Evolutionary conservation across 202 grass and related monocot genomes (phyloP).

Genomic region (Elaeis oleifera): DNA sequence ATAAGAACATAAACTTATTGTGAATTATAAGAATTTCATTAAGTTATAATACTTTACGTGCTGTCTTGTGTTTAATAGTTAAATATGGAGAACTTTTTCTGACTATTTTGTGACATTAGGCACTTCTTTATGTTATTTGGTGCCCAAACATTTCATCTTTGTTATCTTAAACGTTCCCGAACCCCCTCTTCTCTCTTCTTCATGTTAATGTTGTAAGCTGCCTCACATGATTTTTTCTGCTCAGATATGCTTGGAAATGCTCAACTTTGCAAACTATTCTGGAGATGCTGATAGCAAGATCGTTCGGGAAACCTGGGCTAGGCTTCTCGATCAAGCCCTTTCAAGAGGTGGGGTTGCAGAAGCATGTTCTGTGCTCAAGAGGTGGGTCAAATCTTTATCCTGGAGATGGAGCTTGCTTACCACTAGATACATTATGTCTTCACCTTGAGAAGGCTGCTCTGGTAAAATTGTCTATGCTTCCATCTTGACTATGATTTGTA

Average conservation of each 20-base stretch:
- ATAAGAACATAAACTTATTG: too few relatives aligned
- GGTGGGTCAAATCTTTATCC: slow-evolving; percentile 83
- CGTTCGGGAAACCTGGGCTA: slow-evolving; percentile 76
- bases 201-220: not conserved
- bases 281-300: slow-evolving; percentile 79
- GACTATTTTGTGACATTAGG: too few relatives aligned
- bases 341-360: slow-evolving; percentile 71
- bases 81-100: too few relatives aligned
- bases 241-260: slow-evolving; percentile 94
- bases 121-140: too few relatives aligned
- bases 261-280: slow-evolving; percentile 93
- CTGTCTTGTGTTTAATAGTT: too few relatives aligned
- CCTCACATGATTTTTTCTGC: slow-evolving; percentile 7
- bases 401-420: slow-evolving; percentile 74
- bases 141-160: too few relatives aligned
- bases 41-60: too few relatives aligned
- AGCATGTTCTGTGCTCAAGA: slow-evolving; percentile 83
- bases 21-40: too few relatives aligned
- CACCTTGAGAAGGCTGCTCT: slow-evolving; percentile 92
- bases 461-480: slow-evolving; percentile 34
- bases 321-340: slow-evolving; percentile 81
- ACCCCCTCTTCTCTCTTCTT: not conserved
- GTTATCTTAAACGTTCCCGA: too few relatives aligned
- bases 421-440: slow-evolving; percentile 80
- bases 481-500: slow-evolving; percentile 15